Evolutionary conservation across 305 asterid genomes (phyloP).

Genomic region (Fraxinus ornus): DNA sequence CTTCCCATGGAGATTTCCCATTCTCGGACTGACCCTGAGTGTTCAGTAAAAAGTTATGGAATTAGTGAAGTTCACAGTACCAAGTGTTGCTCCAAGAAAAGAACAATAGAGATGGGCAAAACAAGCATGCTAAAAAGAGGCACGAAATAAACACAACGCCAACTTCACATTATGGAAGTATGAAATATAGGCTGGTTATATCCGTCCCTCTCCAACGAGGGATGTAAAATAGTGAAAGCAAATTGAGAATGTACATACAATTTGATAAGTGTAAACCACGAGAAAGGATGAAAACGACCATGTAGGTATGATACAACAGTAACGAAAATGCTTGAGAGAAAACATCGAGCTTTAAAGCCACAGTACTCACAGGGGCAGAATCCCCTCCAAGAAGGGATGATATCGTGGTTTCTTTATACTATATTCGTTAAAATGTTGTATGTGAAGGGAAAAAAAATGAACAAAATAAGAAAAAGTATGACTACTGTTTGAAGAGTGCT

Average conservation of each 20-base stretch:
- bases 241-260: no score
- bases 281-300: neutral
- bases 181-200: neutral
- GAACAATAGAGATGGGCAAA: neutral
- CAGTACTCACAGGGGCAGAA: neutral
- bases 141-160: neutral
- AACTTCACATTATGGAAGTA: neutral
- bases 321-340: neutral
- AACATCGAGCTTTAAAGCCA: neutral
- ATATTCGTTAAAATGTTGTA: no score
- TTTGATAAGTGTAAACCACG: no score
- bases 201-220: neutral
- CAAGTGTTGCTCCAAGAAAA: neutral
- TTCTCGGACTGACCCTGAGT: conserved; percentile 73
- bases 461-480: neutral
- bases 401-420: neutral
- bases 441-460: neutral
- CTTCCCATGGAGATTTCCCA: conserved; percentile 95
- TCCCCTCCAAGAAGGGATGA: neutral
- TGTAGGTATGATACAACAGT: neutral
- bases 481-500: no score
- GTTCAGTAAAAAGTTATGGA: conserved; percentile 18
- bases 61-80: neutral
- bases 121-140: neutral
- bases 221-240: neutral